Evolutionary conservation across 2,329 filamentous ascomycete species (phyloP), one percentile per base, ranked within the genome.

Genomic region (Nigrospora osmanthi): DNA sequence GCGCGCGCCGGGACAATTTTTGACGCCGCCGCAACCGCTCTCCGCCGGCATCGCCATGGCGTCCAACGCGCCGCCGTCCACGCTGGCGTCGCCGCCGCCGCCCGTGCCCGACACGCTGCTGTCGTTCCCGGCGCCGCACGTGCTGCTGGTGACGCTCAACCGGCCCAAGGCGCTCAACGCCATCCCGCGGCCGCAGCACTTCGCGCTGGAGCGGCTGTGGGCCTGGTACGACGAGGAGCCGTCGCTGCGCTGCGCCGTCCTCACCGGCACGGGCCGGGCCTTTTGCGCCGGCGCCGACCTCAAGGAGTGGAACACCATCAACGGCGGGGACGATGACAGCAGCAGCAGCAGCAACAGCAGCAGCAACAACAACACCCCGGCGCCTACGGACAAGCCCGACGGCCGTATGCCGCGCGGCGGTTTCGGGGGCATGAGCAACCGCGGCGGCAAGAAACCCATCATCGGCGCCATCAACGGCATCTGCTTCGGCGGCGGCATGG

Each of bases 381-480:
- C 36, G 28, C 44, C 45, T 34, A 39, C 31, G 15, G 40, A 46
- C 14, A 50, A 51, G 30, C 36, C 47, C 17, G 52, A 58, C 47
- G 52, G 52, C 39, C 50, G 53, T 15, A 65, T 65, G 58, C 56
- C 68, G 0, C 54, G 68, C 0, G 63, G 67, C 2, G 84, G 83
- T 1, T 85, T 87, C 48, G 83, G 79, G 19, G 84, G 76, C 0
- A 64, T 89, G 31, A 80, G 77, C 44, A 80, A 85, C 50, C 72
- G 85, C 23, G 61, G 65, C 6, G 85, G 85, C 40, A 80, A 79
- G 63, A 91, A 91, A 57, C 87, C 87, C 6, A 72, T 91, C 45
- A 75, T 91, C 28, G 84, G 81, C 1, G 87, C 86, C 1, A 83
- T 90, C 16, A 87, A 89, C 57, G 87, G 87, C 7, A 68, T 85